Evolutionary conservation across 495 filamentous ascomycete genomes (phyloP).

Genomic region (Rusavskia elegans): DNA sequence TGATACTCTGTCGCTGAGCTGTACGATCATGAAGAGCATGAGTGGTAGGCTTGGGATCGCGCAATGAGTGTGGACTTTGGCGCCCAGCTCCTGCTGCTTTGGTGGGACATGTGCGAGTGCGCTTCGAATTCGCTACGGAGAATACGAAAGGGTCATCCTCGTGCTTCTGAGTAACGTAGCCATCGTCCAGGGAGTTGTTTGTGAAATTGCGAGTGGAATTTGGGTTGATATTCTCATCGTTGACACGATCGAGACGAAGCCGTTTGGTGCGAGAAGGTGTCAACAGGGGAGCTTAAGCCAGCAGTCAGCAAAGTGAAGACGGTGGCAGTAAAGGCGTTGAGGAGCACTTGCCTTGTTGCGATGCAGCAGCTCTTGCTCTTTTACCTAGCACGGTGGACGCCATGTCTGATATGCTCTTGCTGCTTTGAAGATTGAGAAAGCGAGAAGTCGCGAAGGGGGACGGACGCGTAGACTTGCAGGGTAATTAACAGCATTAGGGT

Average conservation of each 20-base stretch:
- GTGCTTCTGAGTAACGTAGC: constrained; percentile 20
- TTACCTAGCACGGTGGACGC: constrained; percentile 54
- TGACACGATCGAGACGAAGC: constrained; percentile 27
- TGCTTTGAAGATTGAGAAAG: constrained; percentile 1
- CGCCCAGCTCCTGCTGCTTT: not conserved
- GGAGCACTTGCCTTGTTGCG: constrained; percentile 35
- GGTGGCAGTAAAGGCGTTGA: constrained; percentile 14
- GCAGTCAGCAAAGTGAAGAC: constrained; percentile 1
- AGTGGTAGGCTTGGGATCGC: constrained; percentile 2
- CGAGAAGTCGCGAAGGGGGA: not conserved
- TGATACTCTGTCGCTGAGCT: not conserved
- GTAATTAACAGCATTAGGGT: no score
- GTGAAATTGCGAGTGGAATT: no score
- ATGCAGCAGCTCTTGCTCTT: constrained; percentile 42
- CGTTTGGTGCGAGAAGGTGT: constrained; percentile 42
- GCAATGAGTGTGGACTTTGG: constrained; percentile 3
- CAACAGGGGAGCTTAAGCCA: constrained; percentile 10
- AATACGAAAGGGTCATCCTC: constrained; percentile 48
- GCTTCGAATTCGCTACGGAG: constrained; percentile 2
- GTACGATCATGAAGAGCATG: not conserved
- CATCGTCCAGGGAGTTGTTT: not conserved
- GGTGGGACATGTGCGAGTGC: constrained; percentile 9
- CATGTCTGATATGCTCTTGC: constrained; percentile 27
- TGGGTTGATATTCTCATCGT: constrained; percentile 31
- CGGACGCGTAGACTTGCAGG: no score